Base-by-base conservation (phyloP, 2,329 filamentous ascomycete species). In the Xylaria sp. region DNA sequence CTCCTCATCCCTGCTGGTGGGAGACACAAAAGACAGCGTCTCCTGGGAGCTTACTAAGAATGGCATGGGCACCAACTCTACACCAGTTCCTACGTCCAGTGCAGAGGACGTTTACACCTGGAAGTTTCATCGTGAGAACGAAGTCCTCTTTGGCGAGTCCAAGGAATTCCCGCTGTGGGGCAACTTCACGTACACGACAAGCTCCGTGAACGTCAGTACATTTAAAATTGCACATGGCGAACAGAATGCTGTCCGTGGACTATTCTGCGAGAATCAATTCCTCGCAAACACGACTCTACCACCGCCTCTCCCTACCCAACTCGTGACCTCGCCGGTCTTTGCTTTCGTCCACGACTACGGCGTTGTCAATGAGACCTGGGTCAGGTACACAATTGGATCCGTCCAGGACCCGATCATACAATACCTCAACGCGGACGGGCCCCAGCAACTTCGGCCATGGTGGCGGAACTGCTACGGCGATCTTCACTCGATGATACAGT, bases 1-100 rank as follows among this genome's bases (percentile, higher is more conserved):
- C 48, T 88, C 88, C 66, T 85, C 86, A 2, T 84, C 90, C 67
- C 95, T 91, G 90, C 86, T 92, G 57, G 92, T 85, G 66, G 87
- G 89, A 18, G 82, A 91, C 63, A 77, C 83, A 44, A 84, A 80
- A 39, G 87, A 80, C 65, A 76, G 80, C 47, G 87, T 94, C 59
- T 78, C 81, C 57, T 94, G 90, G 89, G 78, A 82, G 11, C 75
- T 91, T 52, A 76, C 78, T 72, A 71, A 42, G 37, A 42, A 42
- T 13, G 37, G 11, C 37, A 42, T 42, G 9, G 37, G 3, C 3
- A 42, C 37, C 11, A 11, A 42, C 37, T 42, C 37, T 9, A 11
- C 37, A 42, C 6, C 8, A 10, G 9, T 11, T 42, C 37, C 37
- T 13, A 9, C 11, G 9, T 9, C 11, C 37, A 42, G 11, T 2